These are phyloP conservation scores for Suillus lakei DNA, from an alignment of 768 basidiomycete genomes.

Conservation along the genomic window DNA sequence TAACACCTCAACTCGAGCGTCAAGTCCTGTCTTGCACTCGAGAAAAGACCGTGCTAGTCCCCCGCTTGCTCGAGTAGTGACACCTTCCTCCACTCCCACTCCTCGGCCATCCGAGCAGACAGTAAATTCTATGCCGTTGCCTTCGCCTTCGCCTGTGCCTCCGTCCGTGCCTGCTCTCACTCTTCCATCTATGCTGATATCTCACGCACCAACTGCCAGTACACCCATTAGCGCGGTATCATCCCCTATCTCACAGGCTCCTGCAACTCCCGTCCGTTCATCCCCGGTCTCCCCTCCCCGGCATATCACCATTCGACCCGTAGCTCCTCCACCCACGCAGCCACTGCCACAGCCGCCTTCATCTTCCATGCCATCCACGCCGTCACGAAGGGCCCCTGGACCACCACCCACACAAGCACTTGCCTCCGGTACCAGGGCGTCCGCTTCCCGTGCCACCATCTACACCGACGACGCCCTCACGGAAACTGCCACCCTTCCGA, in stretches of 20 bases:
- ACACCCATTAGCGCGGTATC: conserved; percentile 25
- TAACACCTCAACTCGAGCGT: conserved; percentile 20
- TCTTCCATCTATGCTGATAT: conserved; percentile 9
- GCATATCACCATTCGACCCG: conserved; percentile 33
- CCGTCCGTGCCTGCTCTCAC: conserved; percentile 8
- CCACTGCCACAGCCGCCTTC: conserved; percentile 35
- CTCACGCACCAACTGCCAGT: conserved; percentile 21
- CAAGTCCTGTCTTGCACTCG: conserved; percentile 21
- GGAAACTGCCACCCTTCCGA: not conserved
- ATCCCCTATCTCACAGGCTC: not conserved
- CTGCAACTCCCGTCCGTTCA: conserved; percentile 14
- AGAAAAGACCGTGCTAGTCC: conserved; percentile 30
- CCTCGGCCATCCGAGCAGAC: conserved; percentile 16
- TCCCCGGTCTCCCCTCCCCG: conserved; percentile 23
- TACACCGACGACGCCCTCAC: not conserved
- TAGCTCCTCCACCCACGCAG: conserved; percentile 34
- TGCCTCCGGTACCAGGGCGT: conserved; percentile 7
- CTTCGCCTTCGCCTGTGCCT: conserved; percentile 18
- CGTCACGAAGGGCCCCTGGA: conserved; percentile 6
- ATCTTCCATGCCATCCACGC: conserved; percentile 15
- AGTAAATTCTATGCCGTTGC: conserved; percentile 10
- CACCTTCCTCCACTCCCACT: conserved; percentile 5
- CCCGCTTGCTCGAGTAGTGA: conserved; percentile 19
- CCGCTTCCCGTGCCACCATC: conserved; percentile 8
- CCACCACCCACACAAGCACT: not conserved